These are phyloP conservation scores for Yamadazyma sp. DNA, from an alignment of 1,139 yeast species.

Conservation along the genomic window DNA sequence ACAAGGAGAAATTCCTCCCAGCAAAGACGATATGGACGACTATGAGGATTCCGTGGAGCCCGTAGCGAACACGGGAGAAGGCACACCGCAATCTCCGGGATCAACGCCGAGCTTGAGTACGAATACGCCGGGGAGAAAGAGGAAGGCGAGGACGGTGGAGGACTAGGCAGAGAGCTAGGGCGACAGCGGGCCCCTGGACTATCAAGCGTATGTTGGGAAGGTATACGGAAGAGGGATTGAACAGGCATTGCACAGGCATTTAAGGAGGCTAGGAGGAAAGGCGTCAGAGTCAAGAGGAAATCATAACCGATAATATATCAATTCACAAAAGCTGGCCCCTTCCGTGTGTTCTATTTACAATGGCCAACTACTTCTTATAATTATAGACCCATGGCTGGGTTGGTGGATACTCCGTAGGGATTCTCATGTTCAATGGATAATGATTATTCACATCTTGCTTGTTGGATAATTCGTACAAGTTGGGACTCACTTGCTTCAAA, in stretches of 20 bases:
- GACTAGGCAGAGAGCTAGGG: slow-evolving; percentile 19
- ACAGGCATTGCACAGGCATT: no score
- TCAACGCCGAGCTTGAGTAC: slow-evolving; percentile 7
- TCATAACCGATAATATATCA: no score
- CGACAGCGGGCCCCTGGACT: not conserved
- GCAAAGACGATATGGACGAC: slow-evolving; percentile 48
- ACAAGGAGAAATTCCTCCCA: slow-evolving; percentile 32
- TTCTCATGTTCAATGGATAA: slow-evolving; percentile 77
- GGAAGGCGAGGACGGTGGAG: slow-evolving; percentile 33
- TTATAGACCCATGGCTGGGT: slow-evolving; percentile 77
- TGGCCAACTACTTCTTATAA: slow-evolving; percentile 26
- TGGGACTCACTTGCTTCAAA: slow-evolving; percentile 49
- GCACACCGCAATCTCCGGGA: no score
- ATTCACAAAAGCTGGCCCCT: no score
- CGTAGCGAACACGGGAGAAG: slow-evolving; percentile 3
- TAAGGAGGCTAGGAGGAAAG: no score
- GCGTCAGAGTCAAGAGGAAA: no score
- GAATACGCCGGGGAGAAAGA: slow-evolving; percentile 36
- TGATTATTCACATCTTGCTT: slow-evolving; percentile 43
- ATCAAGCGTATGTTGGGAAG: no score
- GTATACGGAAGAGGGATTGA: no score
- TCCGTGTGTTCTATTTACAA: slow-evolving; percentile 4
- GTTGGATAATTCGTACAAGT: slow-evolving; percentile 54
- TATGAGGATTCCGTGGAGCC: slow-evolving; percentile 34
- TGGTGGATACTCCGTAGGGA: slow-evolving; percentile 93